Percentiles rank a stretch among this genome's conserved stretches.
Conservation (phyloP, 169 alveolate genomes). For the Plasmodium knowlesi region DNA sequence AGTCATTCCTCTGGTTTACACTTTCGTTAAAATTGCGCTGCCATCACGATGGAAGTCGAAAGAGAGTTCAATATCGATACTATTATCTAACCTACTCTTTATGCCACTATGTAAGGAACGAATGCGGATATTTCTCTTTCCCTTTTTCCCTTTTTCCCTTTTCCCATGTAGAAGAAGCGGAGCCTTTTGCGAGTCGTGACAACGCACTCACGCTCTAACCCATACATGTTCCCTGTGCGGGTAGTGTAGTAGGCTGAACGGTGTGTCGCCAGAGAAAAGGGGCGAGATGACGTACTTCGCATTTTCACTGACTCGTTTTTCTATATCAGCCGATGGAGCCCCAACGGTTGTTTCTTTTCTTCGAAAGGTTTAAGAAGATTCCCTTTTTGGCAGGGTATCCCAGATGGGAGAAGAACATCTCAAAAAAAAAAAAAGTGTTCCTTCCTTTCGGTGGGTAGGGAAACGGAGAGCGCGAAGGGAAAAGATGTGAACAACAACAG, state of each 20-base stretch:
- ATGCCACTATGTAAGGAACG: background rate
- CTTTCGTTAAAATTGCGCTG: background rate
- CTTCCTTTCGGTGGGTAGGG: background rate
- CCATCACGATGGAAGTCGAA: background rate
- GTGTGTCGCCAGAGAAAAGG: background rate
- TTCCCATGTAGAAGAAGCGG: background rate
- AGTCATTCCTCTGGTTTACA: background rate
- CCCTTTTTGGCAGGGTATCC: background rate
- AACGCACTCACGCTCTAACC: background rate
- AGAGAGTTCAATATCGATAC: too few relatives aligned
- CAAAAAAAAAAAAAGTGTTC: background rate
- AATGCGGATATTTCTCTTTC: background rate
- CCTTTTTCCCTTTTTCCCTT: background rate
- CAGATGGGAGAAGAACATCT: background rate
- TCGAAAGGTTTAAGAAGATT: background rate
- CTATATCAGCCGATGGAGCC: background rate
- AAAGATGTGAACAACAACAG: background rate
- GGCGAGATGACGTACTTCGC: background rate
- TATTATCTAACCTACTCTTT: background rate
- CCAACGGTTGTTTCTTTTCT: background rate
- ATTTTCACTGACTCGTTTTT: background rate
- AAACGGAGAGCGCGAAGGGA: background rate
- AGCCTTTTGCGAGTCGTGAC: background rate
- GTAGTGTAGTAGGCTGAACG: background rate
- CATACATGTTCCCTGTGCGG: background rate